Base-by-base conservation (phyloP, 2,329 filamentous ascomycete species). In the Reticulascus tulasneorum region DNA sequence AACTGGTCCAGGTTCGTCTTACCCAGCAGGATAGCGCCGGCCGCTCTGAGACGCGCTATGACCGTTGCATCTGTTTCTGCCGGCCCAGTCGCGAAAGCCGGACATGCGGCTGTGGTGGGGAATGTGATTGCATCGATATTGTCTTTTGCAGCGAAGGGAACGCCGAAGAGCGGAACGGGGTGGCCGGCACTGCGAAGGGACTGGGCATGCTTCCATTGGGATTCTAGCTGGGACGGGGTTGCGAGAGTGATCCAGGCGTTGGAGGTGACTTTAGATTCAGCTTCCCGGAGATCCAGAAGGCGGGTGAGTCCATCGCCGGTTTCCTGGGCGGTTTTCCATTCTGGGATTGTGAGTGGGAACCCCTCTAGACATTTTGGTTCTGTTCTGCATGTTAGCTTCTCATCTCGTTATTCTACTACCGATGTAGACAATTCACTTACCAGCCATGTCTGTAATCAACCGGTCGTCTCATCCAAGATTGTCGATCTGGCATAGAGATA, bases 1-100 rank as follows among this genome's bases (percentile, higher is more conserved):
- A 82, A 67, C 47, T 82, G 77, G 42, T 82, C 78, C 33, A 82
- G 62, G 45, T 73, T 75, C 5, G 69, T 69, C 47, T 81, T 82
- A 8, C 77, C 78, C 20, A 81, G 59, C 21, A 76, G 65, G 2
- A 81, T 56, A 2, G 71, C 78, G 1, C 77, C 77, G 7, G 71
- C 67, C 1, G 63, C 59, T 16, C 74, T 63, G 12, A 79, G 55
- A 17, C 59, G 66, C 7, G 69, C 54, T 8, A 77, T 65, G 2
- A 76, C 67, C 1, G 61, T 56, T 1, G 74, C 66, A 23, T 69
- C 71, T 7, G 59, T 51, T 13, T 55, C 58, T 58, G 52, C 61
- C 1, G 74, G 67, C 1, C 57, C 52, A 33, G 69, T 69, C 9
- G 62, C 55, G 22, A 74, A 68, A 9, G 60, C 58, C 17, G 68